Evolutionary conservation across 306 rosid genomes (phyloP), one percentile per base, ranked within the genome.

Genomic region (Dalbergia cultrata): DNA sequence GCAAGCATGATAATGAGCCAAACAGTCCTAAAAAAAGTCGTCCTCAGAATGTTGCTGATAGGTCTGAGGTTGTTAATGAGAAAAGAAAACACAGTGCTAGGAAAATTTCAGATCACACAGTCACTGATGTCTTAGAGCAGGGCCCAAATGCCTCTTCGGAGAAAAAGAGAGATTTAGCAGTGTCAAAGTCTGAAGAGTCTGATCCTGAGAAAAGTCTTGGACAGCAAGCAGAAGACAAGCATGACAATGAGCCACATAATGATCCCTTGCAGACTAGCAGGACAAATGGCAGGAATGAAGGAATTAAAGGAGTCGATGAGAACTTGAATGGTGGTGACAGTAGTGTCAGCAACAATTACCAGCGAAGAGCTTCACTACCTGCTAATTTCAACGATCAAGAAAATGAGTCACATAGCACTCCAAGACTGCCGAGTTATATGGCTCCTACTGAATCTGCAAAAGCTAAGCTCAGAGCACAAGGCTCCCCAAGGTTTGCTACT

Each of bases 371-470:
- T 69, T 86, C 89, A 61, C 67, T 86, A 13, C 89, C 91, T 34
- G 80, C 76, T 47, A 86, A 83, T 53, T 82, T 86, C 43, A 86
- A 85, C 53, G 81, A 78, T 84, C 85, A 75, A 54, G 90, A 88
- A 34, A 82, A 19, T 69, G 86, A 77, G 57, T 49, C 72, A 35
- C 90, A 84, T 54, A 82, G 16, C 81, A 80, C 84, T 50, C 82
- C 86, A 68, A 80, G 80, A 34, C 43, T 90, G 31, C 92, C 94
- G 5, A 88, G 89, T 85, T 90, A 90, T 79, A 90, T 90, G 94
- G 85, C 79, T 39, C 85, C 94, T 19, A 90, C 94, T 72, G 87
- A 90, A 83, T 90, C 94, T 19, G 92, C 85, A 19, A 90, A 90
- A 70, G 94, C 89, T 72, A 90, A 74, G 82, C 92, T 90, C 35